phyloP scores from a whole-genome alignment of 768 basidiomycete genomes.

The Aureoboletus auriporus region DNA sequence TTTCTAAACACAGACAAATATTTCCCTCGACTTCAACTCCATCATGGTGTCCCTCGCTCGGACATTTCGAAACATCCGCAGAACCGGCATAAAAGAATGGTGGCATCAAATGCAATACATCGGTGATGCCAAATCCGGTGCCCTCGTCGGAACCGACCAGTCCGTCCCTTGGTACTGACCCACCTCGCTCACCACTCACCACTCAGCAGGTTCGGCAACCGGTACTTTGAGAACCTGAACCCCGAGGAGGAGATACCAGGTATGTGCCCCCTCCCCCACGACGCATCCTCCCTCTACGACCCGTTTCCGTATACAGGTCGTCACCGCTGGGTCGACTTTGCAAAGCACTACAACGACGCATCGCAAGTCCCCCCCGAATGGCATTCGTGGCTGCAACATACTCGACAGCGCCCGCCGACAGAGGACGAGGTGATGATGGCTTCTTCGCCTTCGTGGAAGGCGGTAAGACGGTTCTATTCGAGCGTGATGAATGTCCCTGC shows the following conservation, averaged over 20 bases:
- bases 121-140: slow-evolving; percentile 88
- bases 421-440: slow-evolving; percentile 71
- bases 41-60: slow-evolving; percentile 70
- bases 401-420: slow-evolving; percentile 76
- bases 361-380: slow-evolving; percentile 93
- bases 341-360: slow-evolving; percentile 89
- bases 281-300: background rate
- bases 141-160: slow-evolving; percentile 76
- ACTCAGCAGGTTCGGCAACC: slow-evolving; percentile 77
- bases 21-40: slow-evolving; percentile 1
- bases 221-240: slow-evolving; percentile 90
- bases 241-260: slow-evolving; percentile 86
- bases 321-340: slow-evolving; percentile 94
- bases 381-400: slow-evolving; percentile 95
- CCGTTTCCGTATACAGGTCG: slow-evolving; percentile 52
- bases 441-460: slow-evolving; percentile 74
- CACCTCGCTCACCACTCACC: background rate
- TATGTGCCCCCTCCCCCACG: slow-evolving; percentile 29
- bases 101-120: slow-evolving; percentile 92
- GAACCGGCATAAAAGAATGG: slow-evolving; percentile 81
- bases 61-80: slow-evolving; percentile 71
- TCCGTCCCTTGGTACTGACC: slow-evolving; percentile 38
- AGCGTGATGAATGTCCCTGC: background rate
- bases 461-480: slow-evolving; percentile 46
- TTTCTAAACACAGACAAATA: slow-evolving; percentile 24